Percentiles rank a stretch among this genome's conserved stretches.
These are phyloP conservation scores for Mucor irregularis DNA, from an alignment of 371 early-diverging fungal species.

Conservation along the genomic window DNA sequence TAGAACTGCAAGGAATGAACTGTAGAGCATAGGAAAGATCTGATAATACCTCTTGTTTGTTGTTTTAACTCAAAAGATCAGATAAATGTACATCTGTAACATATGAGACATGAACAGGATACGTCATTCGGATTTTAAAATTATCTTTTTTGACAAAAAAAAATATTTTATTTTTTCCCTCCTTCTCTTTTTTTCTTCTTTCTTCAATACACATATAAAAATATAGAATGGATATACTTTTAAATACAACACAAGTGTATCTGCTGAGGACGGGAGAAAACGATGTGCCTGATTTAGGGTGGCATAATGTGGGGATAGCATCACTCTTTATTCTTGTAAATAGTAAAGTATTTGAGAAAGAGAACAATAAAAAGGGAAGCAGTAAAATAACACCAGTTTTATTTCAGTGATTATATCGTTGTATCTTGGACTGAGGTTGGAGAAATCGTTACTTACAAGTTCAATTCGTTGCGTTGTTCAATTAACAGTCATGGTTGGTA, in stretches of 20 bases:
- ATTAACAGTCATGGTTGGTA: constrained; percentile 61
- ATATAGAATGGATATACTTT: not conserved
- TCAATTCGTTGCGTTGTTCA: constrained; percentile 65
- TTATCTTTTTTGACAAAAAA: not conserved
- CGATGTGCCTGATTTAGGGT: constrained; percentile 21
- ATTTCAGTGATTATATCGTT: constrained; percentile 63
- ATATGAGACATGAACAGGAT: no score
- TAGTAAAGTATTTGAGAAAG: constrained; percentile 26
- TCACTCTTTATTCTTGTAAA: constrained; percentile 44
- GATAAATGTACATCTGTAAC: not conserved
- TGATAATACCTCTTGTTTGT: no score
- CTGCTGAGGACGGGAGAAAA: not conserved
- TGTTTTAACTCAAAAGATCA: not conserved
- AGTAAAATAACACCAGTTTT: no score
- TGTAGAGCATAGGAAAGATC: no score
- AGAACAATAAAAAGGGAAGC: not conserved
- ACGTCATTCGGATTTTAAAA: constrained; percentile 18
- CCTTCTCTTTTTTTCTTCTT: not conserved
- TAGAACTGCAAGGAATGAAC: no score
- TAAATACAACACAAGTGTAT: not conserved
- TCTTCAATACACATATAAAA: not conserved
- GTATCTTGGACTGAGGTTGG: constrained; percentile 59
- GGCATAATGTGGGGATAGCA: constrained; percentile 48
- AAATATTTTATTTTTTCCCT: not conserved
- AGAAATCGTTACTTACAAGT: constrained; percentile 61